Base-by-base conservation (phyloP, 805 yeast genomes). In the Barnettozyma populi region DNA sequence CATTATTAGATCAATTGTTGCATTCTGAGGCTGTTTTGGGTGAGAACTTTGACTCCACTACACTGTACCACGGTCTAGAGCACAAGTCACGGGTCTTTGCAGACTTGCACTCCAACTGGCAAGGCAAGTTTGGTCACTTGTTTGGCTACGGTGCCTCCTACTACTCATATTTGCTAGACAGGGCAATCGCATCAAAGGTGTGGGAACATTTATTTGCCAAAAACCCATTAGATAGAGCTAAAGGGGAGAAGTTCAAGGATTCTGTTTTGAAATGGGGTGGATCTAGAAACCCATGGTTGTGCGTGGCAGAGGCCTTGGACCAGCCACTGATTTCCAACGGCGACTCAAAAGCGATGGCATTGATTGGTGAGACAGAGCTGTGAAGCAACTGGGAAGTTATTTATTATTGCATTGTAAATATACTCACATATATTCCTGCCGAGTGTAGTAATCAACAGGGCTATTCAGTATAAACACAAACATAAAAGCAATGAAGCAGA, bases 111-210 rank as follows among this genome's bases (percentile, higher is more conserved):
- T 82, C 95, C 2, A 83, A 82, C 23, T 90, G 97, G 96, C 95
- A 88, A 48, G 97, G 95, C 1, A 88, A 84, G 61, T 90, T 94
- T 66, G 95, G 97, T 1, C 99, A 94, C 61, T 68, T 94, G 36
- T 86, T 85, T 56, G 89, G 96, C 0, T 94, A 94, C 61, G 98
- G 98, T 1, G 87, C 97, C 0, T 86, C 90, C 1, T 94, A 94
- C 62, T 94, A 94, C 67, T 86, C 96, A 27, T 94, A 94, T 62
- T 66, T 94, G 44, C 76, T 94, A 47, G 99, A 94, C 66, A 70
- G 97, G 36, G 97, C 96, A 7, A 86, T 94, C 53, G 97, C 98
- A 0, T 79, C 89, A 23, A 82, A 81, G 59, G 76, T 92, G 2
- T 94, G 96, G 90, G 72, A 75, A 10, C 80, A 78, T 41, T 68